Base-by-base conservation (phyloP, 2,329 filamentous ascomycete species). In the Sporothrix dimorphospora region DNA sequence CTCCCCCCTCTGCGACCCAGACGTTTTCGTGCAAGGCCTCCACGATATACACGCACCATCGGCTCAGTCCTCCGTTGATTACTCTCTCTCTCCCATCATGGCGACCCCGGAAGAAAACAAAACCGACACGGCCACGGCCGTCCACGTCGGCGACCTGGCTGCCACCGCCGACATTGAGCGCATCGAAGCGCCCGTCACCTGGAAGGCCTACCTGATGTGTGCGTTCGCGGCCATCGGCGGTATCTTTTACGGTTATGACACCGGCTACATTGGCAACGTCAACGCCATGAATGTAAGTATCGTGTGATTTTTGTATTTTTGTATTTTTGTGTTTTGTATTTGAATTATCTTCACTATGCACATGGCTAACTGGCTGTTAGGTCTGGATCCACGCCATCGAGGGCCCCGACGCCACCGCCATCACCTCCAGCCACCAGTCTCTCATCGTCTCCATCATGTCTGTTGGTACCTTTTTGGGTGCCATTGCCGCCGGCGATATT, bases 171-270 rank as follows among this genome's bases (percentile, higher is more conserved):
- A 91, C 79, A 82, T 90, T 74, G 82, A 84, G 76, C 84, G 86
- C 75, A 86, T 91, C 78, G 90, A 92, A 84, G 90, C 90, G 16
- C 89, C 90, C 76, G 86, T 92, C 77, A 92, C 90, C 75, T 82
- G 88, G 81, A 89, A 90, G 83, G 90, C 90, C 71, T 92, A 92
- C 80, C 74, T 91, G 70, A 86, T 92, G 78, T 92, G 90, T 80
- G 89, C 88, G 75, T 92, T 92, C 75, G 90, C 90, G 73, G 88
- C 89, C 45, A 91, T 92, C 74, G 90, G 90, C 77, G 90, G 88
- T 81, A 91, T 93, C 82, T 91, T 93, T 83, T 92, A 93, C 81
- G 92, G 92, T 66, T 94, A 92, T 81, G 92, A 94, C 78, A 92
- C 91, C 57, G 92, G 91, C 76, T 92, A 92, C 82, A 92, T 92